A percentile compares a stretch with the other conserved stretches of the same genome.
Conservation (phyloP, 179 eudicot genomes). For the Silene coronaria region DNA sequence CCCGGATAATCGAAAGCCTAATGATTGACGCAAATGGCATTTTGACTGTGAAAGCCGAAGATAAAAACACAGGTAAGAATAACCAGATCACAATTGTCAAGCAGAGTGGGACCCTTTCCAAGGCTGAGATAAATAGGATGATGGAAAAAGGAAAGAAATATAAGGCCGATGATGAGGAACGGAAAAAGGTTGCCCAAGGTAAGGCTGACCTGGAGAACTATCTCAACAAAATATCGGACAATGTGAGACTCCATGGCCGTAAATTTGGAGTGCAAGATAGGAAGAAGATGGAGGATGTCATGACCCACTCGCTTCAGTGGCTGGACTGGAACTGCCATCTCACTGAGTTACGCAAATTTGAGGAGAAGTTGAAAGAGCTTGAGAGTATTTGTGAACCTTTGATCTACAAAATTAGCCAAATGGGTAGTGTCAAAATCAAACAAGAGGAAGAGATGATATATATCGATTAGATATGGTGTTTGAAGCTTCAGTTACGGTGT, state of each 20-base stretch:
- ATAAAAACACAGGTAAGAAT: constrained; percentile 19
- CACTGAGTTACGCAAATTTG: constrained; percentile 21
- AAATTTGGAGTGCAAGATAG: constrained; percentile 2
- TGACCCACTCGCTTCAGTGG: constrained; percentile 4
- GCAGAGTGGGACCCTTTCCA: constrained; percentile 14
- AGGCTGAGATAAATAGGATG: constrained; percentile 13
- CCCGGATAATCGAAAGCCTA: background rate
- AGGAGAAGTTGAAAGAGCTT: constrained; percentile 28
- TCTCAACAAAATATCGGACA: background rate
- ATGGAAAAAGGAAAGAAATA: constrained; percentile 8
- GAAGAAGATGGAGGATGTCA: constrained; percentile 11
- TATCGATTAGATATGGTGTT: too few relatives aligned
- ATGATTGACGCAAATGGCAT: constrained; percentile 32
- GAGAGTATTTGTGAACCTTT: constrained; percentile 26
- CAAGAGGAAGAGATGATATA: too few relatives aligned
- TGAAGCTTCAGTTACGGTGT: too few relatives aligned
- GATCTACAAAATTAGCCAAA: background rate
- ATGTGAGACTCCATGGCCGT: background rate
- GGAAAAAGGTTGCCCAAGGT: background rate
- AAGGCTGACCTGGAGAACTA: constrained; percentile 12
- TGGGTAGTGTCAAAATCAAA: too few relatives aligned
- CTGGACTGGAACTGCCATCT: constrained; percentile 14
- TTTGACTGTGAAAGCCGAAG: constrained; percentile 30
- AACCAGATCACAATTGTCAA: constrained; percentile 26
- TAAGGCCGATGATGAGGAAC: constrained; percentile 9